phyloP scores from a whole-genome alignment of 768 basidiomycete genomes.

The Trametes cubensis region DNA sequence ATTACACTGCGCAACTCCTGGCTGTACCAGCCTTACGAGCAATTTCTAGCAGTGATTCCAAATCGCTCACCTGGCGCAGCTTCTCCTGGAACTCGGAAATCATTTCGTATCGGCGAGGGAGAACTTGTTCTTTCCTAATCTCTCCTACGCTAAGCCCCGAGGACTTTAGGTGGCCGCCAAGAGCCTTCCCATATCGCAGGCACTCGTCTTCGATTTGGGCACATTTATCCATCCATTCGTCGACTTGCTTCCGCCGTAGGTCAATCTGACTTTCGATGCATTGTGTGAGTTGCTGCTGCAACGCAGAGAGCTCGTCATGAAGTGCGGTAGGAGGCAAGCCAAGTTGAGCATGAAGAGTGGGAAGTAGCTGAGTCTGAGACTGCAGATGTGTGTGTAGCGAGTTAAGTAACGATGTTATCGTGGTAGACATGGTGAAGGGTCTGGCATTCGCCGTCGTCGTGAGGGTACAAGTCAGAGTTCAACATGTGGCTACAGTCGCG shows the following conservation, averaged over 20 bases:
- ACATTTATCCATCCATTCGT: conserved; percentile 70
- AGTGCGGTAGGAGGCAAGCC: conserved; percentile 80
- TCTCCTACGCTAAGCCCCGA: conserved; percentile 68
- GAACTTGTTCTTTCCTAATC: conserved; percentile 66
- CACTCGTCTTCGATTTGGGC: conserved; percentile 65
- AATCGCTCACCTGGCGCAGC: conserved; percentile 65
- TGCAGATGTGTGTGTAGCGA: conserved; percentile 79
- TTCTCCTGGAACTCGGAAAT: conserved; percentile 76
- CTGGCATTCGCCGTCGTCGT: conserved; percentile 16
- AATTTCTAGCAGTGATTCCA: neutral
- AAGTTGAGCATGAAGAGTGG: conserved; percentile 81
- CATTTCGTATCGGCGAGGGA: conserved; percentile 73
- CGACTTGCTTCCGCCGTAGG: conserved; percentile 70
- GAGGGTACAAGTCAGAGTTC: conserved; percentile 15
- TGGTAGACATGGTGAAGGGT: conserved; percentile 55
- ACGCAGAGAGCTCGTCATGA: conserved; percentile 73
- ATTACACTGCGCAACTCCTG: neutral
- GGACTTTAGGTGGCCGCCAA: conserved; percentile 73
- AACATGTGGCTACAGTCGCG: conserved; percentile 21
- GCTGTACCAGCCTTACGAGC: too few relatives aligned
- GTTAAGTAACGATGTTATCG: conserved; percentile 77
- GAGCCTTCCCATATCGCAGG: conserved; percentile 62
- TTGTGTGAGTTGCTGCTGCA: conserved; percentile 74
- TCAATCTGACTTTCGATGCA: conserved; percentile 79
- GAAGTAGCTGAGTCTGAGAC: conserved; percentile 79